Evolutionary conservation across 768 basidiomycete genomes (phyloP).

Genomic region (Lactifluus subvellereus): DNA sequence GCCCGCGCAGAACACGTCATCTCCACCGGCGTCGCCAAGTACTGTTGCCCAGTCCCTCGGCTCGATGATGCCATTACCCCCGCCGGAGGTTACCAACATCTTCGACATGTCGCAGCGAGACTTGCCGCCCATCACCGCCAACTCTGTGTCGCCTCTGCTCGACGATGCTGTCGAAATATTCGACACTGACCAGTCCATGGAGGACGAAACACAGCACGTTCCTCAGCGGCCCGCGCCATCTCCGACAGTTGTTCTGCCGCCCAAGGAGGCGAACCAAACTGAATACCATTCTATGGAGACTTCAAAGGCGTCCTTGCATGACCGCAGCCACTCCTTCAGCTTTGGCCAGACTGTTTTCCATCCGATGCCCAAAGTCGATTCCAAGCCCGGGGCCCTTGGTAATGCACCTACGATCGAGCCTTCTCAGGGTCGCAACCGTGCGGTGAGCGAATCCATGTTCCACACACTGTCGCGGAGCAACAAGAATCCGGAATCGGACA

Average conservation of each 20-base stretch:
- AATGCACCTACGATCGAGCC: constrained; percentile 4
- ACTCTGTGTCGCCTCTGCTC: constrained; percentile 28
- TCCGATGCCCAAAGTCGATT: constrained; percentile 35
- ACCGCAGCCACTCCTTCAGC: constrained; percentile 65
- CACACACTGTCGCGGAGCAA: constrained; percentile 46
- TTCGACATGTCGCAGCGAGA: constrained; percentile 58
- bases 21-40: constrained; percentile 23
- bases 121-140: constrained; percentile 40
- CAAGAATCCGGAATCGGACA: constrained; percentile 51
- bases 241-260: constrained; percentile 6
- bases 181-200: constrained; percentile 28
- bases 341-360: constrained; percentile 60
- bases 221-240: neutral
- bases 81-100: constrained; percentile 44
- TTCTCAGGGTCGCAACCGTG: constrained; percentile 40
- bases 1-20: constrained; percentile 15
- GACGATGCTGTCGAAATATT: constrained; percentile 37
- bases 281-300: constrained; percentile 22
- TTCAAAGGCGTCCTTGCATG: constrained; percentile 32
- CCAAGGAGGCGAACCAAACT: constrained; percentile 5
- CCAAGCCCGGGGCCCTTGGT: constrained; percentile 3
- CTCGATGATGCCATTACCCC: constrained; percentile 38
- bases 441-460: constrained; percentile 60
- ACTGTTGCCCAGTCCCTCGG: constrained; percentile 20
- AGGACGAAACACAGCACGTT: constrained; percentile 21